phyloP scores from a whole-genome alignment of 2,329 filamentous ascomycete genomes.

The Trichoderma semiorbis region DNA sequence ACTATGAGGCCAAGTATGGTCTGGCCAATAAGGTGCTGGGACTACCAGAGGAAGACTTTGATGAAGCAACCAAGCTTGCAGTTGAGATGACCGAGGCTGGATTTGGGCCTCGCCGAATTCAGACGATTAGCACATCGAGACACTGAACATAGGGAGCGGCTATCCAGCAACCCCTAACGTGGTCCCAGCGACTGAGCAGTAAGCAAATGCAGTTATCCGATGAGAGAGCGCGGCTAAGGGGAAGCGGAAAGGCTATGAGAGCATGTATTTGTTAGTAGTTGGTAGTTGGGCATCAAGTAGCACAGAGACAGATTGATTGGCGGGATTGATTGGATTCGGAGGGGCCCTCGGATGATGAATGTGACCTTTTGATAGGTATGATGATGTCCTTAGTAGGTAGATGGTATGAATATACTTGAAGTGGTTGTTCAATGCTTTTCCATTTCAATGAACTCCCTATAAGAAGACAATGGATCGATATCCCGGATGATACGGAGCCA shows the following conservation, averaged over 20 bases:
- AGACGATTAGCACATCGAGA: background rate
- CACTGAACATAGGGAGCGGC: background rate
- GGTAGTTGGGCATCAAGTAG: background rate
- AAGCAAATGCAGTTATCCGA: background rate
- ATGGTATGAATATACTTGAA: background rate
- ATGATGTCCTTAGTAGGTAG: background rate
- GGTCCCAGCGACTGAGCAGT: background rate
- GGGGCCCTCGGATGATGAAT: background rate
- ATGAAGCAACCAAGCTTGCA: slow-evolving; percentile 50
- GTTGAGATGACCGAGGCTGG: slow-evolving; percentile 37
- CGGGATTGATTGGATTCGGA: background rate
- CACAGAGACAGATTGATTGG: background rate
- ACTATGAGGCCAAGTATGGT: slow-evolving; percentile 38
- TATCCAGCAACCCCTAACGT: no score
- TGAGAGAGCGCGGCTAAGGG: background rate
- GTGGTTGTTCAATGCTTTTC: background rate
- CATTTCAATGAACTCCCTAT: background rate
- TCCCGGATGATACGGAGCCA: background rate
- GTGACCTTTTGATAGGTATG: background rate
- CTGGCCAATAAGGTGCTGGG: slow-evolving; percentile 51
- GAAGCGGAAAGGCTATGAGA: background rate
- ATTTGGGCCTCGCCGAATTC: background rate
- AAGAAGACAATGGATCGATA: background rate
- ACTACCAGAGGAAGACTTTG: slow-evolving; percentile 56
- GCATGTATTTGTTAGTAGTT: background rate